A percentile compares a stretch with the other conserved stretches of the same genome.
These are phyloP conservation scores for Puccinia coronata DNA, from an alignment of 1,284 basidiomycete genomes.

Conservation along the genomic window DNA sequence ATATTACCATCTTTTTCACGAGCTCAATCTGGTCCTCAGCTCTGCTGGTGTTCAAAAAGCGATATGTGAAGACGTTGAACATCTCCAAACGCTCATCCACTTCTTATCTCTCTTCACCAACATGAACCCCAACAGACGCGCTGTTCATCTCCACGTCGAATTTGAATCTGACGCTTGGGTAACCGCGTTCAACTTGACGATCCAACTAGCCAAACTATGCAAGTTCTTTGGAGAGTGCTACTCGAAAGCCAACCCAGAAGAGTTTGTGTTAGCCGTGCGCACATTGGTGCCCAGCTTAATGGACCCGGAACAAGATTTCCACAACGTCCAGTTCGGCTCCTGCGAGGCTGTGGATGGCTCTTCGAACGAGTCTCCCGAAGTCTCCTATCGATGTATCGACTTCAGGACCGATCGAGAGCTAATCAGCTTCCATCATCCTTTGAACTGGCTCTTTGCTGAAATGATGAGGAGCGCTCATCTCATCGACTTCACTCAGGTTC, in stretches of 20 bases:
- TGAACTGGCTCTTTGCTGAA: constrained; percentile 90
- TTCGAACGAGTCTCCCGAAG: constrained; percentile 49
- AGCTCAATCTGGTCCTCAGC: constrained; percentile 55
- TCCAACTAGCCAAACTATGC: constrained; percentile 81
- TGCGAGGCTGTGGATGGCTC: constrained; percentile 65
- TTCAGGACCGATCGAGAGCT: constrained; percentile 62
- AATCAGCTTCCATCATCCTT: constrained; percentile 90
- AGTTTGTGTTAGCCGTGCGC: constrained; percentile 70
- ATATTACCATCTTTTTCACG: constrained; percentile 62
- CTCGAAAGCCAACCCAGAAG: constrained; percentile 64
- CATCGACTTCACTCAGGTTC: constrained; percentile 67
- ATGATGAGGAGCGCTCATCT: constrained; percentile 67
- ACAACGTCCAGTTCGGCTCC: constrained; percentile 68
- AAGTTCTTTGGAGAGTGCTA: constrained; percentile 84
- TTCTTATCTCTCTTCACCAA: constrained; percentile 86
- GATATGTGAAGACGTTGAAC: constrained; percentile 63
- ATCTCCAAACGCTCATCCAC: constrained; percentile 65
- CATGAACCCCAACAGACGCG: constrained; percentile 83
- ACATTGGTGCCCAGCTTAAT: constrained; percentile 64
- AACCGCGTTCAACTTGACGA: constrained; percentile 85
- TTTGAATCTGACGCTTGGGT: constrained; percentile 94
- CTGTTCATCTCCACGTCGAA: constrained; percentile 77
- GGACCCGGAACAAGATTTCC: constrained; percentile 63
- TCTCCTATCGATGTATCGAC: constrained; percentile 53
- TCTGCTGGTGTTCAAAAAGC: constrained; percentile 52